Conservation (phyloP, 257 asterid genomes). For the Scutellaria galericulata region DNA sequence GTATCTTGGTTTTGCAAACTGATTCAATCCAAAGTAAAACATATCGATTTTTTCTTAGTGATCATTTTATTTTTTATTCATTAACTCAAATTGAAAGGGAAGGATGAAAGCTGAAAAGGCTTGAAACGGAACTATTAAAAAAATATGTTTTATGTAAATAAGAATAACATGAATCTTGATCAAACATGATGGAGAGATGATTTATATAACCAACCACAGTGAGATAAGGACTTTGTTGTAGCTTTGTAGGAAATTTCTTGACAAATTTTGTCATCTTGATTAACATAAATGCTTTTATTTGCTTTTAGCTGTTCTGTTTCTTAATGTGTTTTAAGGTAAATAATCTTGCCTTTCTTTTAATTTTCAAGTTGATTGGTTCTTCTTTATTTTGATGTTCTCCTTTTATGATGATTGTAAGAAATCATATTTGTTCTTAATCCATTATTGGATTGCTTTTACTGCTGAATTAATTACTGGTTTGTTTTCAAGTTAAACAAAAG, state of each 20-base stretch:
- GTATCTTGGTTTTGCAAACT: not conserved
- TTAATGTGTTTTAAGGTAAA: not conserved
- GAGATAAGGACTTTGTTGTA: too few species aligned
- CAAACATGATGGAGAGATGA: too few species aligned
- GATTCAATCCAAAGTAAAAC: not conserved
- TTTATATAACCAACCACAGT: too few species aligned
- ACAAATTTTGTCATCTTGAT: not conserved
- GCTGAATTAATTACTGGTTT: not conserved
- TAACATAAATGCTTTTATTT: not conserved
- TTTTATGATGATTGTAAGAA: not conserved
- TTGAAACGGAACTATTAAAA: too few species aligned
- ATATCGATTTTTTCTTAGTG: not conserved
- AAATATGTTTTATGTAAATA: too few species aligned
- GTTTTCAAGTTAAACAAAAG: not conserved
- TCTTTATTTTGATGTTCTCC: not conserved
- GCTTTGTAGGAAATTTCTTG: slow-evolving; percentile 4
- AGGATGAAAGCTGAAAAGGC: too few species aligned
- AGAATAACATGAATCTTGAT: too few species aligned
- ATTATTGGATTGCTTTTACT: slow-evolving; percentile 5
- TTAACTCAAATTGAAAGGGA: too few species aligned
- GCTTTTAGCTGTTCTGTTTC: not conserved
- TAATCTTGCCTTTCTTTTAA: not conserved
- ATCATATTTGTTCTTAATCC: slow-evolving; percentile 1
- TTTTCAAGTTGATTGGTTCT: not conserved
- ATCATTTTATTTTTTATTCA: not conserved